These are phyloP conservation scores for Peltaster fructicola DNA, from an alignment of 2,329 filamentous ascomycete species.

Conservation along the genomic window DNA sequence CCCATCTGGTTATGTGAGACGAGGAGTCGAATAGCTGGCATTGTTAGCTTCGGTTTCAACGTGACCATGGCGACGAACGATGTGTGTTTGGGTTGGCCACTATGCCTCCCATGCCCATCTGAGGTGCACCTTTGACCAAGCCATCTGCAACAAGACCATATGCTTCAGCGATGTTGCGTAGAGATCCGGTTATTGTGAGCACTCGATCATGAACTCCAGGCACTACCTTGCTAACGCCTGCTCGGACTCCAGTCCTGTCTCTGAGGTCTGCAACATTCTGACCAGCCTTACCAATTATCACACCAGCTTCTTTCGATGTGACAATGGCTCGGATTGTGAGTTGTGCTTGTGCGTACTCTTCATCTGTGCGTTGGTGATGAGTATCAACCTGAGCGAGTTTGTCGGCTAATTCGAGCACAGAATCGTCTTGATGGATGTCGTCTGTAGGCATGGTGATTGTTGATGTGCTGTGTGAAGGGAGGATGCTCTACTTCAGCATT, in stretches of 20 bases:
- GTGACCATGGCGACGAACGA: constrained; percentile 43
- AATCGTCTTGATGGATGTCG: constrained; percentile 20
- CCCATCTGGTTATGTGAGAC: constrained; percentile 99
- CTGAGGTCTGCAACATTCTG: constrained; percentile 96
- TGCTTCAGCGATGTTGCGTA: constrained; percentile 76
- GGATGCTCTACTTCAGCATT: no score
- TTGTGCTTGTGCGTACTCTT: constrained; percentile 86
- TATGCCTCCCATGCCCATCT: constrained; percentile 90
- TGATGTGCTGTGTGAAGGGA: not conserved
- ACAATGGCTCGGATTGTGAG: constrained; percentile 94
- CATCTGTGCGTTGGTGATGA: constrained; percentile 75
- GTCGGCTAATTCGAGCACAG: constrained; percentile 24
- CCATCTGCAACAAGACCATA: constrained; percentile 87
- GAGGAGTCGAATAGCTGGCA: constrained; percentile 77
- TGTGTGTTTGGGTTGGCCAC: constrained; percentile 80
- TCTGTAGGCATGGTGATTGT: constrained; percentile 24
- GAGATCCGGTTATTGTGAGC: constrained; percentile 79
- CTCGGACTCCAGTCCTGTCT: constrained; percentile 94
- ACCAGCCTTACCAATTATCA: constrained; percentile 96
- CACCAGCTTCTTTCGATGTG: constrained; percentile 94
- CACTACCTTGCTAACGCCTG: constrained; percentile 96
- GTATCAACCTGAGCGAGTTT: constrained; percentile 25
- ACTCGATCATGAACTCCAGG: constrained; percentile 95
- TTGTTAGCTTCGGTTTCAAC: constrained; percentile 2
- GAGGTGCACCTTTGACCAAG: constrained; percentile 78